Evolutionary conservation across 1,139 yeast genomes (phyloP), one percentile per base, ranked within the genome.

Genomic region (Ogataea hybrid): DNA sequence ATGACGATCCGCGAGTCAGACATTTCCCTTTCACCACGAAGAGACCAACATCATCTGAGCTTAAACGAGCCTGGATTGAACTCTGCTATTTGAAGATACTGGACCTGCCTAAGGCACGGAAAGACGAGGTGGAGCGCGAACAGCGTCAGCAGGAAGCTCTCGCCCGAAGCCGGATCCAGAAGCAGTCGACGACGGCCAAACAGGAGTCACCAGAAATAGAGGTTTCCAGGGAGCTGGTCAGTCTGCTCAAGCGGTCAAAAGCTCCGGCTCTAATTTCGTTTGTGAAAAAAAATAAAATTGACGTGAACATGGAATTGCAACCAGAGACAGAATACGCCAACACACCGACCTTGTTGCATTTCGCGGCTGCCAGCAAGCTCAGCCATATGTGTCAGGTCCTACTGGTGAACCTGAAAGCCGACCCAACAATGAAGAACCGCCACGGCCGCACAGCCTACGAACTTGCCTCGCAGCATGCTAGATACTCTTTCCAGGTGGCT

Each of bases 21-120:
- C 66, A 71, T 6, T 79, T 92, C 59, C 98, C 98, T 1, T 88
- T 92, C 63, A 83, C 96, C 0, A 92, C 98, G 0, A 78, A 79
- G 43, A 73, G 97, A 52, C 96, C 98, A 0, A 90, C 97, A 0
- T 73, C 85, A 0, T 68, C 79, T 2, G 98, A 90, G 59, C 65
- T 94, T 52, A 86, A 81, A 57, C 74, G 82, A 36, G 88, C 95
- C 0, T 92, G 98, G 97, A 73, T 78, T 21, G 82, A 83, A 51
- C 68, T 92, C 44, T 70, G 90, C 0, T 80, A 84, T 51, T 66
- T 85, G 50, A 67, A 70, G 32, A 59, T 78, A 1, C 65, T 76
- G 10, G 77, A 77, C n/a, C 64, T 71, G 17, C 94, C 95, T 1
- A 67, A 70, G 53, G 59, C 70, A 30, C 68, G 67, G 48, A 61